Conservation (phyloP, 169 alveolate species). For the Eimeria maxima region DNA sequence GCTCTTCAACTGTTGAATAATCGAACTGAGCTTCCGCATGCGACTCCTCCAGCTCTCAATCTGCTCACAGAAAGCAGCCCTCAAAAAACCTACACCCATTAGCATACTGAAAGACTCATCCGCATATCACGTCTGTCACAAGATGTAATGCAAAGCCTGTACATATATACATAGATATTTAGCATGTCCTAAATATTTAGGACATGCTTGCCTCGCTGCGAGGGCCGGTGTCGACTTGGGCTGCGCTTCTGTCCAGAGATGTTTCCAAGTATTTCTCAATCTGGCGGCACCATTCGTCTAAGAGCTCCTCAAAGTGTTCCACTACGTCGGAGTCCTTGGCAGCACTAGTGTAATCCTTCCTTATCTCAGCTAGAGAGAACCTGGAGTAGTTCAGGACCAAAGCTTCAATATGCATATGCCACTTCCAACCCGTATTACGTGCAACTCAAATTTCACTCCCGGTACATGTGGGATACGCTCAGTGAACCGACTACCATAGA, state of each 20-base stretch:
- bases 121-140: not conserved
- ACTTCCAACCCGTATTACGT: not conserved
- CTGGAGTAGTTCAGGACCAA: not conserved
- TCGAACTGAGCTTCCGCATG: slow-evolving; percentile 94
- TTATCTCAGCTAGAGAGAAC: slow-evolving; percentile 44
- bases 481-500: not conserved
- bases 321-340: slow-evolving; percentile 73
- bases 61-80: slow-evolving; percentile 85
- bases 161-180: no score
- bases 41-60: slow-evolving; percentile 95
- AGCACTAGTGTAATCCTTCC: slow-evolving; percentile 27
- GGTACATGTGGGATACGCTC: no score
- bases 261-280: slow-evolving; percentile 74
- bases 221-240: slow-evolving; percentile 77
- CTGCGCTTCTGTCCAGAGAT: slow-evolving; percentile 51
- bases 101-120: no score
- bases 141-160: not conserved
- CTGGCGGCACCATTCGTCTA: slow-evolving; percentile 83
- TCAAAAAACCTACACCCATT: no score
- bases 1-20: slow-evolving; percentile 94
- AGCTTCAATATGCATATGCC: not conserved
- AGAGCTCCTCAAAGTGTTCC: slow-evolving; percentile 79
- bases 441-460: not conserved
- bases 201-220: slow-evolving; percentile 72
- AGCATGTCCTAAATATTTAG: not conserved